phyloP scores from a whole-genome alignment of 805 yeast species.

The Brettanomyces anomalus region DNA sequence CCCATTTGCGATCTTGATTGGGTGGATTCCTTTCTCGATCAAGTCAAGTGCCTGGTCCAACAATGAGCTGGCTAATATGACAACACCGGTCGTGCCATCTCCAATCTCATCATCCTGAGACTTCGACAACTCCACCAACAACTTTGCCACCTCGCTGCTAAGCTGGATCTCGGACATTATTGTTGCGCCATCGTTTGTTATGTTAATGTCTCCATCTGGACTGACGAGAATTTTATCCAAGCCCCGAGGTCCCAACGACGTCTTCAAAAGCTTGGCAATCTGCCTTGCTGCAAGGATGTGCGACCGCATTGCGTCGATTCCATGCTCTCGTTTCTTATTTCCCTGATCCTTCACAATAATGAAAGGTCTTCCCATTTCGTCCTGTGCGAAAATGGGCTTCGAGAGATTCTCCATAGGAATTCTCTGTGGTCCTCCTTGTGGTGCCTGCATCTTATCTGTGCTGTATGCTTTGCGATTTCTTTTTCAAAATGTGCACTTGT shows the following conservation, averaged over 20 bases:
- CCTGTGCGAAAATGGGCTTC: slow-evolving; percentile 98
- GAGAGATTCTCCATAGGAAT: slow-evolving; percentile 82
- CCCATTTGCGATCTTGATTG: slow-evolving; percentile 94
- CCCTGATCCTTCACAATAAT: slow-evolving; percentile 85
- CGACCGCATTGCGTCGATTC: slow-evolving; percentile 72
- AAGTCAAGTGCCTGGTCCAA: slow-evolving; percentile 90
- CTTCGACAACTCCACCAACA: slow-evolving; percentile 84
- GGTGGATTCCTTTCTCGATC: slow-evolving; percentile 95
- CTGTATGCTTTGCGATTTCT: background rate
- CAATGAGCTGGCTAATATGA: slow-evolving; percentile 89
- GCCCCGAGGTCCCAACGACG: slow-evolving; percentile 98
- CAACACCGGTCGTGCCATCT: slow-evolving; percentile 99
- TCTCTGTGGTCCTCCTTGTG: slow-evolving; percentile 4
- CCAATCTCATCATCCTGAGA: slow-evolving; percentile 98
- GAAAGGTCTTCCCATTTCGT: slow-evolving; percentile 98
- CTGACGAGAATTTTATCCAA: slow-evolving; percentile 89
- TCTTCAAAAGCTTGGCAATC: slow-evolving; percentile 83
- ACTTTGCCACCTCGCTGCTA: slow-evolving; percentile 91
- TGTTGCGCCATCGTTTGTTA: slow-evolving; percentile 98
- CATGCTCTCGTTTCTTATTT: slow-evolving; percentile 49
- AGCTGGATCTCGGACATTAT: slow-evolving; percentile 92
- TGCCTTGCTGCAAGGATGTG: slow-evolving; percentile 94
- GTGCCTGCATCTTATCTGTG: slow-evolving; percentile 2
- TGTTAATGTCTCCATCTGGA: slow-evolving; percentile 96
- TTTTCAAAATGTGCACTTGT: background rate